These are phyloP conservation scores for Fusarium torreyae DNA, from an alignment of 2,329 filamentous ascomycete species.

Conservation along the genomic window DNA sequence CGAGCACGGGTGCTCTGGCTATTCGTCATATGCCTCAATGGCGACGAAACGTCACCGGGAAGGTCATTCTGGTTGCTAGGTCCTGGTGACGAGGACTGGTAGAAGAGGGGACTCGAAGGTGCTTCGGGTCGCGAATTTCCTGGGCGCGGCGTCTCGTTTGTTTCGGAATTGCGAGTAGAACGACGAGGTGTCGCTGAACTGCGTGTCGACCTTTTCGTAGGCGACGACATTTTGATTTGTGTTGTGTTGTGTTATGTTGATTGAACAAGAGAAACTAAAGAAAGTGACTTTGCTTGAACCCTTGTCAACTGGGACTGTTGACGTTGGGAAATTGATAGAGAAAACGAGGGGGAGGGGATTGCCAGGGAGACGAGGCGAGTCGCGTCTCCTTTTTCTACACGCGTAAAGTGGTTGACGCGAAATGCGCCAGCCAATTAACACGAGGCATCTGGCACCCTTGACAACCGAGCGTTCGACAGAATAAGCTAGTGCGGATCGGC, in stretches of 20 bases:
- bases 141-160: slow-evolving; percentile 62
- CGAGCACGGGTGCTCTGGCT: slow-evolving; percentile 65
- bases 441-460: neutral
- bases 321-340: slow-evolving; percentile 43
- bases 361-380: slow-evolving; percentile 46
- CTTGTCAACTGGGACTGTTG: slow-evolving; percentile 40
- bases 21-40: slow-evolving; percentile 70
- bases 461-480: neutral
- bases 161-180: slow-evolving; percentile 58
- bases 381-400: slow-evolving; percentile 48
- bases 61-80: slow-evolving; percentile 49
- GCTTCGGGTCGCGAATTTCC: slow-evolving; percentile 64
- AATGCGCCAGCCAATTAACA: slow-evolving; percentile 10
- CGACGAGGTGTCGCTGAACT: slow-evolving; percentile 63
- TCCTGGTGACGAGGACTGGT: slow-evolving; percentile 66
- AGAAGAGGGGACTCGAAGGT: slow-evolving; percentile 87
- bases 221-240: slow-evolving; percentile 58
- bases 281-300: slow-evolving; percentile 22
- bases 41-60: slow-evolving; percentile 64
- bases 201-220: slow-evolving; percentile 63
- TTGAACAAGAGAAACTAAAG: slow-evolving; percentile 23
- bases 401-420: slow-evolving; percentile 61
- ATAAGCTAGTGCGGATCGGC: too few species aligned
- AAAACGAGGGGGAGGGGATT: slow-evolving; percentile 50
- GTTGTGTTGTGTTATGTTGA: slow-evolving; percentile 11